Evolutionary conservation across 257 asterid species (phyloP), one percentile per base, ranked within the genome.

Genomic region (Rubia yunnanensis): DNA sequence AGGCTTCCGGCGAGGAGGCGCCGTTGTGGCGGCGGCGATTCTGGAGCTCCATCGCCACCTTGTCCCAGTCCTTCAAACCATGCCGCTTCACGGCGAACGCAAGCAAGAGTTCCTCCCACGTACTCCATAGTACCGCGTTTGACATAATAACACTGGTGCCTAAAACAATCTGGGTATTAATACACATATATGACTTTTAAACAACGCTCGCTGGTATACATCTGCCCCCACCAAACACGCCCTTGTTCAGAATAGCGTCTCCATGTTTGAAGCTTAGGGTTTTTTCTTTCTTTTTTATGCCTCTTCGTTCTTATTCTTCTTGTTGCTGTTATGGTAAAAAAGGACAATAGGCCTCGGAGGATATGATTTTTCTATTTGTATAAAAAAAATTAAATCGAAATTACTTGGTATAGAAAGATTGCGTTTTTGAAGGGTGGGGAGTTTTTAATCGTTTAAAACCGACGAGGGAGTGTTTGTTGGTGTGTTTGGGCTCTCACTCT

Each of bases 51-150:
- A 61, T 64, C 63, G 84, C 78, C 32, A 80, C 77, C 64, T 77
- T 58, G 35, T 73, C 82, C 82, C 84, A 80, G 64, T 74, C 79
- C 38, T 68, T 80, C 35, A 74, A 58, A 24, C 84, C 84, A 61
- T 80, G 76, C 14, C 84, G 75, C 62, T 80, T 77, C 70, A 80
- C 84, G 15, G 82, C 84, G 52, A 46, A 80, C 36, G 79, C 82
- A 44, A 80, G 70, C 41, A 76, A 41, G 9, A 80, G 77, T 66
- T 80, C 84, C 5, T 80, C 84, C 84, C 84, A 76, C 30, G 80
- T 76, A 69, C 73, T 68, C 84, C 84, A 80, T 66, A 64, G 31
- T 18, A 59, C 71, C 55, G 67, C 66, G 65, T 72, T 72, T 65
- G 76, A 65, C 76, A 72, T 72, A 44, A 44, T 15, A 44, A 71